phyloP scores from a whole-genome alignment of 2,329 filamentous ascomycete genomes.

The Ilyonectria destructans region DNA sequence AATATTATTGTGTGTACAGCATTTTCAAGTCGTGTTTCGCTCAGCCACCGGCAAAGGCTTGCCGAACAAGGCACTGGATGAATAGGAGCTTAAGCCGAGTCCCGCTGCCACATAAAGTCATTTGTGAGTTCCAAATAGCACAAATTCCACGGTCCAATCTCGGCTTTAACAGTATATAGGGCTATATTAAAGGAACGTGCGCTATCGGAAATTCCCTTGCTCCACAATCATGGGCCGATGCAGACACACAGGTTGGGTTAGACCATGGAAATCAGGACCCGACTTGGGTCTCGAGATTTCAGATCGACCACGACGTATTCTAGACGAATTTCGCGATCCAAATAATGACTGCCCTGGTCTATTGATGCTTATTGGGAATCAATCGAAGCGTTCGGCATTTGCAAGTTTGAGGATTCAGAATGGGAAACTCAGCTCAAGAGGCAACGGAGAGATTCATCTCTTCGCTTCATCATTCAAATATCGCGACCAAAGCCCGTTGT shows the following conservation, averaged over 20 bases:
- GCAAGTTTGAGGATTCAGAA: conserved; percentile 19
- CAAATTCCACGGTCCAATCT: too few relatives aligned
- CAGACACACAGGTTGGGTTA: conserved; percentile 33
- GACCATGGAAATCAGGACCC: conserved; percentile 19
- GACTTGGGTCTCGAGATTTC: conserved; percentile 30
- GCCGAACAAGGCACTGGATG: too few relatives aligned
- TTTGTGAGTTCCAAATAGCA: too few relatives aligned
- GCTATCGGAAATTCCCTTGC: not conserved
- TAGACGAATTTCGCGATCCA: conserved; percentile 28
- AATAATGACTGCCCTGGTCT: conserved; percentile 23
- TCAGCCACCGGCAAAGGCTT: too few relatives aligned
- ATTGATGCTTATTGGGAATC: conserved; percentile 29
- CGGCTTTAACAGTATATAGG: too few relatives aligned
- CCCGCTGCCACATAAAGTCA: too few relatives aligned
- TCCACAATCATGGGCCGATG: conserved; percentile 27
- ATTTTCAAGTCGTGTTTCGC: too few relatives aligned
- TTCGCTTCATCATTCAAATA: conserved; percentile 25
- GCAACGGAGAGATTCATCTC: conserved; percentile 27
- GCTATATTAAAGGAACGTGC: too few relatives aligned
- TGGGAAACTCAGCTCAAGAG: conserved; percentile 11
- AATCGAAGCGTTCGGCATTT: conserved; percentile 30
- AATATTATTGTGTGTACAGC: too few relatives aligned
- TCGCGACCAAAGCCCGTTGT: conserved; percentile 2
- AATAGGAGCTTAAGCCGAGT: too few relatives aligned
- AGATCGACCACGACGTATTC: conserved; percentile 29